Percentiles rank a stretch among this genome's conserved stretches.
Evolutionary conservation across 2,329 filamentous ascomycete species (phyloP).

Genomic region (Alternaria brassicicola): DNA sequence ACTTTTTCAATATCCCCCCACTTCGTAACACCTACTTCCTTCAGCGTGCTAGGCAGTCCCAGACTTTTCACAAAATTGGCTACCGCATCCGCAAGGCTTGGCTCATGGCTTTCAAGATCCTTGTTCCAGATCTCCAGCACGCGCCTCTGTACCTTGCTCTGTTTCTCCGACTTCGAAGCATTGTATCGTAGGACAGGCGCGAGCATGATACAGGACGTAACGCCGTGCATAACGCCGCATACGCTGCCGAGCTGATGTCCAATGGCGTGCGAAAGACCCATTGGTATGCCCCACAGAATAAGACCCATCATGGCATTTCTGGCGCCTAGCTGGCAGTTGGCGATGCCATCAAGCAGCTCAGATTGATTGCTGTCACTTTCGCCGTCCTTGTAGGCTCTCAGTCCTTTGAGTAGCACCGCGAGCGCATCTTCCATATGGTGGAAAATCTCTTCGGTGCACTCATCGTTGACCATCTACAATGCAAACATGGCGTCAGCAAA

Average conservation of each 20-base stretch:
- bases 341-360: slow-evolving; percentile 25
- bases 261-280: slow-evolving; percentile 32
- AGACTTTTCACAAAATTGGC: slow-evolving; percentile 24
- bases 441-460: slow-evolving; percentile 20
- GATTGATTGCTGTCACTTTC: slow-evolving; percentile 14
- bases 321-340: slow-evolving; percentile 29
- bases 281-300: slow-evolving; percentile 22
- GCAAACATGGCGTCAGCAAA: not conserved
- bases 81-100: slow-evolving; percentile 29
- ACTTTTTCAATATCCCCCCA: slow-evolving; percentile 26
- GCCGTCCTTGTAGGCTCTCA: slow-evolving; percentile 27
- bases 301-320: slow-evolving; percentile 30
- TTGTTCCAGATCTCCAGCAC: slow-evolving; percentile 30
- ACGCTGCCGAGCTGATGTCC: slow-evolving; percentile 30
- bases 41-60: slow-evolving; percentile 26
- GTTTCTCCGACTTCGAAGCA: slow-evolving; percentile 14
- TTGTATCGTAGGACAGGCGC: slow-evolving; percentile 27
- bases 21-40: slow-evolving; percentile 24
- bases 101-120: slow-evolving; percentile 21
- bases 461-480: slow-evolving; percentile 20
- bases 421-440: slow-evolving; percentile 30
- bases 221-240: slow-evolving; percentile 30
- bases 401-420: slow-evolving; percentile 23
- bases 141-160: slow-evolving; percentile 16
- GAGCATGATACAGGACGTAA: slow-evolving; percentile 31